Base-by-base conservation (phyloP, 257 asterid genomes). In the Penstemon davidsonii region DNA sequence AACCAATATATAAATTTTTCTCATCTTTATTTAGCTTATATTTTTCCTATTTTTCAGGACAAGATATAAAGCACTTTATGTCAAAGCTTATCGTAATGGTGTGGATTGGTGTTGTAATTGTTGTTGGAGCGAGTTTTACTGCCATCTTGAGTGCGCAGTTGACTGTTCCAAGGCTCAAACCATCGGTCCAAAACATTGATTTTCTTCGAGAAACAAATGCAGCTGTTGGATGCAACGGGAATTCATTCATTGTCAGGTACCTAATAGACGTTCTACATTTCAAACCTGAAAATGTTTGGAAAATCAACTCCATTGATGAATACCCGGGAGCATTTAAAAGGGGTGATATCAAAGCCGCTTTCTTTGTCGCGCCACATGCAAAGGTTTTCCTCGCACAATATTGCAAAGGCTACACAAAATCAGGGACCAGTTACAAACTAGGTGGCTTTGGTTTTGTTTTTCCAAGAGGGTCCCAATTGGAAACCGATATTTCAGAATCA, bases 371-470 rank as follows among this genome's bases (percentile, higher is more conserved):
- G 41, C 93, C 93, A 0, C 86, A 87, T 49, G 90, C 90, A 38
- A 85, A 76, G 62, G 78, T 85, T 1, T 87, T 87, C 71, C 84
- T 87, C 1, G 76, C 84, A 0, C 59, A 73, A 68, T 75, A 87
- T 50, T 88, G 96, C 84, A 64, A 74, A 40, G 83, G 80, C 45
- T 85, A 81, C 70, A 66, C 72, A n/a, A 59, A 19, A 8, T 78
- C 92, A 3, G 92, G 87, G 8, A 79, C 80, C 44, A 74, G 62
- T 49, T 76, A 60, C 80, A 82, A 80, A 73, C 81, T 85, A 3
- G 95, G 96, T 12, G 92, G 96, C 52, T 81, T 85, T 69, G 92
- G 92, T 57, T 89, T 77, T 70, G 96, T 81, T 5, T 84, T 88
- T 42, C 82, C 73, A 9, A 88, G 78, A 77, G 93, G 88, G 6